phyloP scores from a whole-genome alignment of 805 yeast genomes.

The Isabelozyma heimii region DNA sequence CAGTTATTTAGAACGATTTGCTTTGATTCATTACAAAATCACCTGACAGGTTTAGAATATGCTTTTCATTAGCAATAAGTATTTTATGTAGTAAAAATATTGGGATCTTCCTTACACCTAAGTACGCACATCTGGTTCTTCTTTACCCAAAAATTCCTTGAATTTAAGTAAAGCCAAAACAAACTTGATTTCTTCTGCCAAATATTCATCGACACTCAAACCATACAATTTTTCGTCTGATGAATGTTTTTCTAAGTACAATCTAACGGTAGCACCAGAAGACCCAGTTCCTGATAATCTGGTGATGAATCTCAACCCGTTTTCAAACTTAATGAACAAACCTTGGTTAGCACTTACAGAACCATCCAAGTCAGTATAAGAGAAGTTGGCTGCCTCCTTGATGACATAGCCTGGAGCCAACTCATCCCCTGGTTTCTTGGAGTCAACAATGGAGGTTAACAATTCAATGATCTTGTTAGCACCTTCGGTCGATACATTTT shows the following conservation, averaged over 20 bases:
- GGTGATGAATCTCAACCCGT: constrained; percentile 82
- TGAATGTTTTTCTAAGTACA: constrained; percentile 84
- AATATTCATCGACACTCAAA: constrained; percentile 62
- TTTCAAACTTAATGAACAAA: constrained; percentile 72
- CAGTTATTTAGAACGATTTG: no score
- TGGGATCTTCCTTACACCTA: constrained; percentile 15
- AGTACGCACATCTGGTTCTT: constrained; percentile 87
- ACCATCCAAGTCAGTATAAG: constrained; percentile 93
- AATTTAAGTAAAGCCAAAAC: constrained; percentile 71
- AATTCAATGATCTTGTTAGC: constrained; percentile 66
- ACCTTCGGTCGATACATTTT: constrained; percentile 71
- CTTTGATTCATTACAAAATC: no score
- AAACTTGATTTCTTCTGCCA: constrained; percentile 57
- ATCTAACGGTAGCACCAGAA: constrained; percentile 93
- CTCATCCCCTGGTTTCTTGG: constrained; percentile 43
- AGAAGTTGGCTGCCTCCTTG: constrained; percentile 79
- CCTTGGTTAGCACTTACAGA: constrained; percentile 88
- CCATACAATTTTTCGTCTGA: constrained; percentile 50
- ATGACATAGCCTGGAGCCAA: constrained; percentile 52
- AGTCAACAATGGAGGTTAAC: constrained; percentile 28
- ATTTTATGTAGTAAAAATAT: no score
- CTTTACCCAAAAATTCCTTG: constrained; percentile 72
- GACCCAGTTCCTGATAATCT: constrained; percentile 97
- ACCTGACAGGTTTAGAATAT: no score
- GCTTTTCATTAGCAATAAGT: no score